Evolutionary conservation across 78 protist species (phyloP), one percentile per base, ranked within the genome.

Genomic region (Protostelium mycophagum): DNA sequence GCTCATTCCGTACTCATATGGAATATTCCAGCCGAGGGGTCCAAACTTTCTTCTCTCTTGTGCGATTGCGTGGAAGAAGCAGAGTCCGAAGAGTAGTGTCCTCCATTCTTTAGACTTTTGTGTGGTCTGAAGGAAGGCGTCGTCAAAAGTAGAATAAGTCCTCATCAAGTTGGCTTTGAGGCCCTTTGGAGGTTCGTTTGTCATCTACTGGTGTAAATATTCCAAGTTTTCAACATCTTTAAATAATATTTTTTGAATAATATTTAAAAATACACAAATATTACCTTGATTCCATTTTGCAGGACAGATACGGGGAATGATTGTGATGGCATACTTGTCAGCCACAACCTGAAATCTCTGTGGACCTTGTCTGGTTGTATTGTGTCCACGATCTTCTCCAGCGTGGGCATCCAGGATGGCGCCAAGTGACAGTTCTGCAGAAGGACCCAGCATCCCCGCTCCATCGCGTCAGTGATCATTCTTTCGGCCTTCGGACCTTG

Each of bases 371-470:
- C 95, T 28, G 90, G 93, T 31, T 73, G 38, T 35, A 93, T 0
- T 29, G 1, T 28, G 51, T 95, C 97, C n/a, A 94, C 93, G 0
- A 91, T 38, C n/a, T 73, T 34, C 83, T 94, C 97, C 34, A 96
- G 91, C 28, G 35, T n/a, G 28, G 97, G 92, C 96, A 96, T 86
- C 97, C 97, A 97, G 5, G 94, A 86, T 9, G 90, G 34, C 28
- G 94, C 95, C 28, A 97, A 83, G 73, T 97, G 98, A 91, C 99
- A 97, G 88, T 97, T 97, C 93, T 96, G 97, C 34, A 97, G 95
- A 28, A 96, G 90, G n/a, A 96, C 95, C 99, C 99, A 97, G 5
- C 29, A 0, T 29, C 99, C 99, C 0, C 86, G 36, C 39, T 96
- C 97, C 73, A 38, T 83, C 5, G 93, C 98, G 0, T 88, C 92